Base-by-base conservation (phyloP, 164 flowering plant species). In the Nymphaea thermarum region DNA sequence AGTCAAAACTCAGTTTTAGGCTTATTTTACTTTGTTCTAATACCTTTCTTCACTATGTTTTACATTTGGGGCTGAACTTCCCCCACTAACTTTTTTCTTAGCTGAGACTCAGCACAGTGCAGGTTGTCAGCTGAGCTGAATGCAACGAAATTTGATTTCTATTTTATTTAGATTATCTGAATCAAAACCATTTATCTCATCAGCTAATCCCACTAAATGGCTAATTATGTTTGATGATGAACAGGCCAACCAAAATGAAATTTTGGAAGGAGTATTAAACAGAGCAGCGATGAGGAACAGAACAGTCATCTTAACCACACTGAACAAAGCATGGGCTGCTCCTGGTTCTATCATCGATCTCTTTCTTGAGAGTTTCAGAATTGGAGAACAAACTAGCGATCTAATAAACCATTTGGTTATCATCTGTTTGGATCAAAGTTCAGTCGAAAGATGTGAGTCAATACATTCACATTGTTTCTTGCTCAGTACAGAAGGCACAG, bases 341-440 rank as follows among this genome's bases (percentile, higher is more conserved):
- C 78, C 83, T 4, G 70, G 57, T 65, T 80, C 83, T 3, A 12
- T 80, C 5, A 71, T 80, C 8, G 82, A 83, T 65, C 78, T 83
- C 62, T 78, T 83, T 71, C 79, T 82, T 0, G 75, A 77, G 74
- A 81, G 87, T 62, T 78, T 82, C 60, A 64, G 45, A 2, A 68
- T 79, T 36, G 84, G 84, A 0, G 42, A 70, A 44, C 74, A 74
- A 0, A 84, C 87, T 16, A 36, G 68, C 43, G 43, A 10, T 17
- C 71, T 82, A 6, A 71, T 84, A 68, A 73, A 76, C 55, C 82
- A 84, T 63, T 44, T 84, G 17, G 62, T 82, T 2, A 75, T 84
- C 25, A 74, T 79, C 25, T 66, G 80, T 4, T 6, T 73, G 53
- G 84, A 79, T 59, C 62, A 60, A 17, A 68, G 68, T 45, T 79